phyloP scores from a whole-genome alignment of 2,329 filamentous ascomycete species.

The Talaromyces sp. region DNA sequence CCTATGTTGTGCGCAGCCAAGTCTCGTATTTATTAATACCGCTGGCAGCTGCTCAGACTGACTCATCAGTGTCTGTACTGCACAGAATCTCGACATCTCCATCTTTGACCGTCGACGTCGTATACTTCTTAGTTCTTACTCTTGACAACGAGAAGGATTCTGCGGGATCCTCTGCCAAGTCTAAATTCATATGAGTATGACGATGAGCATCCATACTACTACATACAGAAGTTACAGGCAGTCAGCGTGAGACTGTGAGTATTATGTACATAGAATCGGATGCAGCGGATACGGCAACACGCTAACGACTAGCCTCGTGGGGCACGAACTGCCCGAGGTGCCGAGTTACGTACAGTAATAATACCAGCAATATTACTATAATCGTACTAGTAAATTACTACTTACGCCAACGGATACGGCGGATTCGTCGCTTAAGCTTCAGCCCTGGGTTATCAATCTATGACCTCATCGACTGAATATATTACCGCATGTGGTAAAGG shows the following conservation, averaged over 20 bases:
- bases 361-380: not conserved
- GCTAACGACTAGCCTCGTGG: not conserved
- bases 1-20: not conserved
- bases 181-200: not conserved
- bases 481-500: not conserved
- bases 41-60: not conserved
- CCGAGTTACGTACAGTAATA: not conserved
- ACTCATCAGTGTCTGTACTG: not conserved
- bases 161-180: not conserved
- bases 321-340: constrained; percentile 3
- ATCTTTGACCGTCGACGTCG: not conserved
- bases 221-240: too few relatives aligned
- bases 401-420: not conserved
- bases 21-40: not conserved
- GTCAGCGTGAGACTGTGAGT: too few relatives aligned
- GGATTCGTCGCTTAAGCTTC: not conserved
- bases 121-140: not conserved
- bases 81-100: not conserved
- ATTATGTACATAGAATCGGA: not conserved
- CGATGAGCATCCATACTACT: not conserved
- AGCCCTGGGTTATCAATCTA: constrained; percentile 1
- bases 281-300: not conserved
- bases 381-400: not conserved
- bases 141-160: not conserved
- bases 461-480: not conserved